These are phyloP conservation scores for Protomyces lactucae-debilis DNA, from an alignment of 1,139 yeast species.

Conservation along the genomic window DNA sequence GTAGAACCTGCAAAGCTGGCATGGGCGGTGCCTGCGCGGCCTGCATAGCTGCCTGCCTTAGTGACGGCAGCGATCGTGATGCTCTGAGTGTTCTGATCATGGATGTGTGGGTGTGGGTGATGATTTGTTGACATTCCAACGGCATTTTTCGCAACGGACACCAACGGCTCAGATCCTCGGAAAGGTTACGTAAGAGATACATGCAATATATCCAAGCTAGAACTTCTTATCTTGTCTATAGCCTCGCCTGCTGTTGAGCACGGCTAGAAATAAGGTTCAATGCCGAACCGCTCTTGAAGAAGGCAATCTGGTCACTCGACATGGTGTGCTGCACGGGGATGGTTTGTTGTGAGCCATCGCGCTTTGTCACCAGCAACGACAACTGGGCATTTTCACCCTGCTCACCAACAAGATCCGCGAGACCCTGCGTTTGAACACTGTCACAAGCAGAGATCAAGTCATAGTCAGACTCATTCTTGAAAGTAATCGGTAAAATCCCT, in stretches of 20 bases:
- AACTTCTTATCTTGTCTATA: conserved; percentile 38
- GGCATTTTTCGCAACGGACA: background rate
- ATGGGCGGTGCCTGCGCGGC: conserved; percentile 10
- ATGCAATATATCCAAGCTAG: no score
- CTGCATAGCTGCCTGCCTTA: conserved; percentile 7
- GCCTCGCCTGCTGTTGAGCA: conserved; percentile 25
- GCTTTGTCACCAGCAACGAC: conserved; percentile 66
- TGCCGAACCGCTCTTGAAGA: conserved; percentile 96
- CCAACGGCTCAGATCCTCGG: background rate
- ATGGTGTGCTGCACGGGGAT: conserved; percentile 85
- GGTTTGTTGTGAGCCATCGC: conserved; percentile 62
- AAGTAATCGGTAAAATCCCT: conserved; percentile 92
- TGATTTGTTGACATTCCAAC: background rate
- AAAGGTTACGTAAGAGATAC: no score
- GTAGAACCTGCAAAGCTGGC: background rate
- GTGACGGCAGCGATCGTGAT: conserved; percentile 17
- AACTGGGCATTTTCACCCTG: conserved; percentile 62
- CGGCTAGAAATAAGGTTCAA: conserved; percentile 79
- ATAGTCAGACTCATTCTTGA: conserved; percentile 83
- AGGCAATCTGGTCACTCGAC: conserved; percentile 91
- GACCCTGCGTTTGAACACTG: conserved; percentile 67
- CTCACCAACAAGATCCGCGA: conserved; percentile 71
- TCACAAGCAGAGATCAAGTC: conserved; percentile 76
- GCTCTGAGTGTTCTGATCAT: conserved; percentile 17
- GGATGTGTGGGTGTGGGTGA: background rate